Evolutionary conservation across 176 grass and related monocot species (phyloP), one percentile per base, ranked within the genome.

Genomic region (Guadua angustifolia): DNA sequence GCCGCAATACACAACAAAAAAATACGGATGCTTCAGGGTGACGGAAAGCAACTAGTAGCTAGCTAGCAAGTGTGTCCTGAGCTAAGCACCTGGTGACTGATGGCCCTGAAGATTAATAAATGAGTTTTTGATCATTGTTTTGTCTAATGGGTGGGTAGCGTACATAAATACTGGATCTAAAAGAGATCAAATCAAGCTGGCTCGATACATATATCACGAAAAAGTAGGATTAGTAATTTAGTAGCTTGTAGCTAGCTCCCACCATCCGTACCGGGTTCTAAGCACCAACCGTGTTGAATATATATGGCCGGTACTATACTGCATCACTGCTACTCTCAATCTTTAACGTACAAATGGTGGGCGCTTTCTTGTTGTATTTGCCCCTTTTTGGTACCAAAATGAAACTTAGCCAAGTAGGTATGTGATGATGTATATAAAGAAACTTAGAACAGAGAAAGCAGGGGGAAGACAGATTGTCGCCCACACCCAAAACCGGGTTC

Each of bases 11-110:
- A 7, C 58, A 50, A 68, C 75, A 72, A 25, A 77, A 24, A 51
- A 26, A 84, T 80, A 26, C 68, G 43, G 55, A 17, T 19, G 78
- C 61, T 65, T 84, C 76, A 29, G 55, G 42, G 83, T 22, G 42
- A 89, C 44, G 83, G 61, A 80, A 61, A 35, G 59, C 22, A 24
- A 35, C 71, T 44, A 10, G 42, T 44, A 7, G 11, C 15, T 19
- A 15, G 35, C 35, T 2, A 36, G 53, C 33, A 3, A 57, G 24
- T 22, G 69, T 36, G 3, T 64, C 44, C 43, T 65, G 10, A 24
- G 14, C 43, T 66, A 24, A 16, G 8, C 58, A 13, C n/a, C 59
- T 65, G 57, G 2, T 42, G 32, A 39, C 5, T 0, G 26, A 69
- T 75, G 78, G 78, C 75, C 69, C 60, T 6, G 16, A 10, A 49